Base-by-base conservation (phyloP, 176 grass and related monocot species). In the Rhynchospora pubera region DNA sequence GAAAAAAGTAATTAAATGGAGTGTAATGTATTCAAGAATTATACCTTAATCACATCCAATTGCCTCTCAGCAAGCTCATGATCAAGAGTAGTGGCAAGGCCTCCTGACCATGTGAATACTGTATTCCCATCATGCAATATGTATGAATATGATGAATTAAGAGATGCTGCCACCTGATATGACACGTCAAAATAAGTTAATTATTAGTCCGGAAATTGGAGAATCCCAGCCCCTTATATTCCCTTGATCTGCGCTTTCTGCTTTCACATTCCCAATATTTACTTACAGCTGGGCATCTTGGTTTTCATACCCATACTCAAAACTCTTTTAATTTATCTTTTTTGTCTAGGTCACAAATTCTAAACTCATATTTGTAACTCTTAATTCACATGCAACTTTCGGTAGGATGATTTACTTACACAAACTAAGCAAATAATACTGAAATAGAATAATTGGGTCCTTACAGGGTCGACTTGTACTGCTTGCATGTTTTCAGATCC, bases 401-500 rank as follows among this genome's bases (percentile, higher is more conserved):
- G 24, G 45, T 76, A 53, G 42, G 71, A 55, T 76, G 1, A 76
- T 69, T n/a, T 21, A 76, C 23, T 26, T 55, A 30, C 47, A 53
- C 47, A 53, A 76, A 62, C 10, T 80, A 60, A 62, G 47, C n/a
- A 19, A 62, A 80, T 30, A 80, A 80, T 80, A 62, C 15, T 22
- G 5, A 60, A 45, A 60, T 45, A 45, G 28, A 62, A 23, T 61
- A 65, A 69, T 23, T 64, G 10, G 30, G 14, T 59, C 85, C 89
- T 68, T 91, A 99, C 96, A 30, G 89, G 82, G 42, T 99, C 96
- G 24, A 95, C 89, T 99, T 99, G 92, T 79, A 99, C 82, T 80
- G 90, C 92, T 93, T 95, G 96, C 96, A 99, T 95, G 79, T 99
- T 99, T 44, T 99, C 92, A 62, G 92, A 60, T 89, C 96, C 92